Evolutionary conservation across 176 grass and related monocot species (phyloP).

Genomic region (Zoysia pacifica): DNA sequence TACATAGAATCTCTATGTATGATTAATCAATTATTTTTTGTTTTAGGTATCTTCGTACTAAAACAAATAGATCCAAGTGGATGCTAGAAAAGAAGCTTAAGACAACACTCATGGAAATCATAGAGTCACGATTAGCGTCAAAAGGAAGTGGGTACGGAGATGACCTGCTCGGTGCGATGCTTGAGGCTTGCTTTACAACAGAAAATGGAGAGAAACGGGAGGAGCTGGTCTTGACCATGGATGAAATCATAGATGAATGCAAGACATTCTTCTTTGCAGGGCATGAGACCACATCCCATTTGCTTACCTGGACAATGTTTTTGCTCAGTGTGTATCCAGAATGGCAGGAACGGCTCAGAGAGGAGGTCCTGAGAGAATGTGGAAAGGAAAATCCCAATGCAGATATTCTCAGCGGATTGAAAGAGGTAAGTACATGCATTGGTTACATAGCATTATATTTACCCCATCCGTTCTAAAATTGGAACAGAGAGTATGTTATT

Average conservation of each 20-base stretch:
- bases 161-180: conserved; percentile 56
- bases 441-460: neutral
- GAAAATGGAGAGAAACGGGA: conserved; percentile 20
- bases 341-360: conserved; percentile 60
- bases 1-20: neutral
- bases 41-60: conserved; percentile 54
- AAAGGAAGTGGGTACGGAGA: conserved; percentile 26
- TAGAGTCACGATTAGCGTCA: conserved; percentile 24
- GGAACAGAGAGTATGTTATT: neutral
- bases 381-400: conserved; percentile 44
- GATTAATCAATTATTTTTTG: neutral
- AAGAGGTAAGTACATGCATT: conserved; percentile 37
- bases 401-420: conserved; percentile 49
- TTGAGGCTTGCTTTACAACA: conserved; percentile 37
- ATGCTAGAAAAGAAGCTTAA: conserved; percentile 49
- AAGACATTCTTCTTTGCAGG: conserved; percentile 73
- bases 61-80: conserved; percentile 41
- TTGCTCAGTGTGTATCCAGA: conserved; percentile 51
- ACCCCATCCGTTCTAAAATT: no score
- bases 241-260: conserved; percentile 68
- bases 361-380: conserved; percentile 53
- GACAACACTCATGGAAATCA: conserved; percentile 33
- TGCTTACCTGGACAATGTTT: conserved; percentile 64
- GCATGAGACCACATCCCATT: conserved; percentile 61
- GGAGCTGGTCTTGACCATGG: conserved; percentile 26